Evolutionary conservation across 225 moss, liverwort and hornwort genomes (phyloP).

Genomic region (Polytrichum commune): DNA sequence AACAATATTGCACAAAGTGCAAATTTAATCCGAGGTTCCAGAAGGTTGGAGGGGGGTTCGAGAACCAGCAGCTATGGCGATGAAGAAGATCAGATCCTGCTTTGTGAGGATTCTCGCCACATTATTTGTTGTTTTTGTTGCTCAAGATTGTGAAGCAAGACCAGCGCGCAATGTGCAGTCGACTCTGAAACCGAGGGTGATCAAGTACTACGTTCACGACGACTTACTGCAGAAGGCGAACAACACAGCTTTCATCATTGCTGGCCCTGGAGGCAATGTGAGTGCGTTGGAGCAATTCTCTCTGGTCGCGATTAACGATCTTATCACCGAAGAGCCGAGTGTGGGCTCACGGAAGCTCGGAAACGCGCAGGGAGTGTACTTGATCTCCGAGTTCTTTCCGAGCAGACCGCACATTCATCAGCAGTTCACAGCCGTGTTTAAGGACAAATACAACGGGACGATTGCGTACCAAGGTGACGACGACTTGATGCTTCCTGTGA

Average conservation of each 20-base stretch:
- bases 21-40: no score
- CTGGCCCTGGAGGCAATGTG: slow-evolving; percentile 21
- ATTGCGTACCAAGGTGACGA: slow-evolving; percentile 11
- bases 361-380: slow-evolving; percentile 20
- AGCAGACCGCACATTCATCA: slow-evolving; percentile 21
- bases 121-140: no score
- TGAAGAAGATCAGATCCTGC: no score
- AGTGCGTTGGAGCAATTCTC: slow-evolving; percentile 23
- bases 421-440: slow-evolving; percentile 12
- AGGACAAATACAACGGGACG: slow-evolving; percentile 6
- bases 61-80: no score
- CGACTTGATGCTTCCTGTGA: slow-evolving; percentile 7
- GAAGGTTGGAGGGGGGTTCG: no score
- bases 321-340: slow-evolving; percentile 24
- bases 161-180: no score
- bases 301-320: slow-evolving; percentile 27
- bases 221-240: slow-evolving; percentile 22
- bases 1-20: no score
- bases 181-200: neutral
- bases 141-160: no score
- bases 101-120: no score
- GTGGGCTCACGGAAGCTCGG: slow-evolving; percentile 16
- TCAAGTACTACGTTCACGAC: slow-evolving; percentile 33
- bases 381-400: slow-evolving; percentile 12
- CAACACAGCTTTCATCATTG: slow-evolving; percentile 6